Base-by-base conservation (phyloP, 164 flowering plant genomes). In the Stephania yunnanensis region DNA sequence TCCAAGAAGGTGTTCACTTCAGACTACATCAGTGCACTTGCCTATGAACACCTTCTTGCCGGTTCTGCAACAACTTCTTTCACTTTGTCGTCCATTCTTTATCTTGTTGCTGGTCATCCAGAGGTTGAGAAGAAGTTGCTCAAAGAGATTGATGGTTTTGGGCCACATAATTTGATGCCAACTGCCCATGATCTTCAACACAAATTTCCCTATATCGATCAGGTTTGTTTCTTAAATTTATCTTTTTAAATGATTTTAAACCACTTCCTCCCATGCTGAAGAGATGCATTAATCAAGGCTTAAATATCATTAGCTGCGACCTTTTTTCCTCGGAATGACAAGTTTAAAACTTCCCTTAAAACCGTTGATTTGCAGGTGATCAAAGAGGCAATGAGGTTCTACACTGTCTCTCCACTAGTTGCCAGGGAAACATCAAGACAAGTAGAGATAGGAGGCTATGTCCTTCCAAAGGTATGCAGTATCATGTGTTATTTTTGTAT, bases 1-100 rank as follows among this genome's bases (percentile, higher is more conserved):
- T 74, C 90, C 3, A 85, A 79, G 81, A 85, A 85, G 70, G 71
- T 87, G 67, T 91, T 95, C 83, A 83, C 95, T 17, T 77, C 86
- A 3, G 96, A 95, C 70, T 92, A 90, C 73, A 78, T 95, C 9
- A 93, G 96, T 82, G 92, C 93, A 20, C 87, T 92, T 13, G 82
- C 98, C 50, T 95, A 95, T 76, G 98, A 95, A 76, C 98, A 95
- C 71, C 83, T 95, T 19, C 87, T 95, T 42, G 98, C 99, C 50
- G 99, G 99, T 1, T 93, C 99, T 1, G 89, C 96, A 5, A 95
- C 98, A 6, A 92, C 98, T 3, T 75, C 97, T 3, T 95, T 95
- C 70, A 93, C 99, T 0, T 72, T 95, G 78, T 88, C 99, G 36
- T 85, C 93, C 7, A 75, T 87, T 46, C 68, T 92, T 8, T 95